These are phyloP conservation scores for Wallacemonas sp. DNA, from an alignment of 208 protist species.

Conservation along the genomic window DNA sequence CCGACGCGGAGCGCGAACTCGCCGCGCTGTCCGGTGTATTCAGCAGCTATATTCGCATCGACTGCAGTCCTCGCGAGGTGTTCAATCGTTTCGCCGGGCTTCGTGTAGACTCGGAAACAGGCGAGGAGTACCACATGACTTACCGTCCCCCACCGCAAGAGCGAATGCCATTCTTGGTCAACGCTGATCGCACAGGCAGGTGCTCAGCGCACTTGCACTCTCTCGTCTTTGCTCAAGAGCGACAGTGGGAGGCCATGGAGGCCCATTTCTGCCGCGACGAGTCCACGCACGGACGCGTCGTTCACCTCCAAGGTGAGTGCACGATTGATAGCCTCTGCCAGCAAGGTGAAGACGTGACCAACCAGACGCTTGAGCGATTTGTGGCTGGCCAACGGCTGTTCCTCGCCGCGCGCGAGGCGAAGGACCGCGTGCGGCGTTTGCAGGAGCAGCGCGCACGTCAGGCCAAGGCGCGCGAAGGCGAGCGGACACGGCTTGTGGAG, in stretches of 20 bases:
- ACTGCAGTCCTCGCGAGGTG: slow-evolving; percentile 59
- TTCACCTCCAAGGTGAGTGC: slow-evolving; percentile 57
- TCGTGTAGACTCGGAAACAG: slow-evolving; percentile 74
- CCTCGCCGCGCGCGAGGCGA: slow-evolving; percentile 36
- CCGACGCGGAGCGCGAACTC: slow-evolving; percentile 34
- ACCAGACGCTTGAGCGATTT: slow-evolving; percentile 30
- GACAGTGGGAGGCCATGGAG: slow-evolving; percentile 46
- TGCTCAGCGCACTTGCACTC: slow-evolving; percentile 71
- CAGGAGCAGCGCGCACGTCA: slow-evolving; percentile 33
- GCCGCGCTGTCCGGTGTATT: slow-evolving; percentile 22
- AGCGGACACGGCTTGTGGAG: slow-evolving; percentile 50
- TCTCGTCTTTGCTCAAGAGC: slow-evolving; percentile 56
- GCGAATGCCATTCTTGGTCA: slow-evolving; percentile 63
- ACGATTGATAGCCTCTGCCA: slow-evolving; percentile 24
- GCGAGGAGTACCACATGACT: slow-evolving; percentile 78
- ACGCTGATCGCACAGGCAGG: slow-evolving; percentile 54
- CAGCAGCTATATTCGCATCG: slow-evolving; percentile 56
- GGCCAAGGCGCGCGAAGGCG: slow-evolving; percentile 53
- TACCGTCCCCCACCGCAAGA: slow-evolving; percentile 71
- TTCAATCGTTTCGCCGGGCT: slow-evolving; percentile 83
- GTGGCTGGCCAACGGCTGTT: slow-evolving; percentile 28
- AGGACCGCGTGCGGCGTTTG: slow-evolving; percentile 31
- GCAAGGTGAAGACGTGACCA: slow-evolving; percentile 30
- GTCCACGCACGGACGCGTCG: slow-evolving; percentile 26
- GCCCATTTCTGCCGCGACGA: slow-evolving; percentile 39